Evolutionary conservation across 164 flowering plant species (phyloP), one percentile per base, ranked within the genome.

Genomic region (Dillenia turbinata): DNA sequence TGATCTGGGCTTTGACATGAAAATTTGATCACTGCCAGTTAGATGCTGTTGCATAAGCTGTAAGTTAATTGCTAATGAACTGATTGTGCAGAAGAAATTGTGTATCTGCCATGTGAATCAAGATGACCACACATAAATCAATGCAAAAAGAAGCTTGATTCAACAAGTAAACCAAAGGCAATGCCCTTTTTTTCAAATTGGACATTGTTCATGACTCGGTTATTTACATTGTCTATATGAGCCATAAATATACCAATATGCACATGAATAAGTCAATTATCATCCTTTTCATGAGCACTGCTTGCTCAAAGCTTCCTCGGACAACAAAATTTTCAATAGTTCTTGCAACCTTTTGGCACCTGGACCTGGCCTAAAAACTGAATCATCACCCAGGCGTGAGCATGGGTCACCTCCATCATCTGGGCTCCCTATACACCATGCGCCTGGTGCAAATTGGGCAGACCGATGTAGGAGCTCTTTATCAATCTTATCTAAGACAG

Each of bases 401-500:
- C 98, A 93, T 9, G 97, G 97, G 56, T 90, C 97, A 1, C 79
- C 55, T 15, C 83, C 92, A 61, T 62, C 71, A 3, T 71, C 77
- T 15, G 85, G 73, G 67, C 76, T 76, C 47, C 96, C 98, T 24
- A 78, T 53, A 60, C 97, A 91, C 97, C 98, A 89, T 45, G 85
- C 97, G 8, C 98, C 97, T 9, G 85, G 85, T 15, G 86, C 72
- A 68, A 94, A 89, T 54, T 88, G 78, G 58, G 70, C 75, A 0
- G 77, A 55, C 0, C 96, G 73, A 44, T 84, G 85, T 19, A 90
- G 78, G 33, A 92, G 79, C 70, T 92, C 96, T 65, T 67, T 69
- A 51, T 95, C 98, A 50, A 95, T 95, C 81, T 82, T 86, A 77
- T 92, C 92, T 47, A 95, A 68, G 15, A 88, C 95, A 0, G 96